Conservation (phyloP, 2,329 filamentous ascomycete genomes). For the Fusarium annulatum region DNA sequence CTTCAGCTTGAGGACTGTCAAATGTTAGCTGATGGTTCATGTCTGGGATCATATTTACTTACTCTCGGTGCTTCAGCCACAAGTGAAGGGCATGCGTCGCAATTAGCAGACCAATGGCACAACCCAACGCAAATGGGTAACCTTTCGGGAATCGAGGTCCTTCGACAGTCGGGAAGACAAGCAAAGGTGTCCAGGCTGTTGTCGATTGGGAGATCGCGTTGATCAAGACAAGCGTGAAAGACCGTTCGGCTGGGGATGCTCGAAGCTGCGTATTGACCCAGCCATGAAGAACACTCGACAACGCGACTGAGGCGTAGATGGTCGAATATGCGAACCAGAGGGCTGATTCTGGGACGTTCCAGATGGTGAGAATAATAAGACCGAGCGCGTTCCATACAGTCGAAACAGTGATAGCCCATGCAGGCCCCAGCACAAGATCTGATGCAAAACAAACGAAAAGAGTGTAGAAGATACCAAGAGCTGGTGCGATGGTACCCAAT, state of each 20-base stretch:
- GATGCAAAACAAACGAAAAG: conserved; percentile 65
- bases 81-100: conserved; percentile 40
- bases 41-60: background rate
- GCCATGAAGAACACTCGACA: conserved; percentile 66
- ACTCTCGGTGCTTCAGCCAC: conserved; percentile 41
- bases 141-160: conserved; percentile 57
- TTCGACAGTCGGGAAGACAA: conserved; percentile 61
- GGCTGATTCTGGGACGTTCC: conserved; percentile 62
- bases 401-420: conserved; percentile 65
- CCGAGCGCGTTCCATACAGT: conserved; percentile 64
- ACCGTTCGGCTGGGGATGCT: conserved; percentile 58
- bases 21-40: background rate
- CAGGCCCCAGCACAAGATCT: conserved; percentile 63
- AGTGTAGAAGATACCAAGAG: conserved; percentile 66
- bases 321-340: conserved; percentile 54
- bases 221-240: conserved; percentile 62
- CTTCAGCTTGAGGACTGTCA: background rate
- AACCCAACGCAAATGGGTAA: conserved; percentile 51
- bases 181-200: conserved; percentile 65
- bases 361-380: conserved; percentile 64
- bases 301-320: conserved; percentile 60
- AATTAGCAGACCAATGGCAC: conserved; percentile 48
- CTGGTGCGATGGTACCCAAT: conserved; percentile 63
- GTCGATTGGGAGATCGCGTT: conserved; percentile 65
- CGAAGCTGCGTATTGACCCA: conserved; percentile 65